A percentile compares a stretch with the other conserved stretches of the same genome.
These are phyloP conservation scores for Alternaria sp. DNA, from an alignment of 2,329 filamentous ascomycete genomes.

Conservation along the genomic window DNA sequence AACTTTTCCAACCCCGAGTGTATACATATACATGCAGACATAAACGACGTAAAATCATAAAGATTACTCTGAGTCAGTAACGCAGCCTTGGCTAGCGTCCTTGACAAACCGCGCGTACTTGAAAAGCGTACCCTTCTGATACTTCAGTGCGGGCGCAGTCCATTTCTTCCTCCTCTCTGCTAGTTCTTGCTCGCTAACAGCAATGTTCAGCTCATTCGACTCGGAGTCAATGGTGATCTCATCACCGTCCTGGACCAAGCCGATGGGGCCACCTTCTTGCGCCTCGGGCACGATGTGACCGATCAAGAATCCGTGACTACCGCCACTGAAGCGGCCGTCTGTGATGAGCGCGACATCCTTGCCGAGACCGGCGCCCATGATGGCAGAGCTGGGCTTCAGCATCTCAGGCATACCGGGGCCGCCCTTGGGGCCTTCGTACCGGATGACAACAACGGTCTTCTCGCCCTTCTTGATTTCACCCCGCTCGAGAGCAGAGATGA, in stretches of 20 bases:
- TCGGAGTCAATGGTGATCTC: slow-evolving; percentile 84
- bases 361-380: slow-evolving; percentile 77
- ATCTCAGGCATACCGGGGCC: slow-evolving; percentile 80
- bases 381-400: slow-evolving; percentile 75
- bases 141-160: slow-evolving; percentile 64
- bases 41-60: not conserved
- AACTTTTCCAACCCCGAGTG: slow-evolving; percentile 11
- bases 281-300: slow-evolving; percentile 90
- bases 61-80: slow-evolving; percentile 59
- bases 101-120: slow-evolving; percentile 67
- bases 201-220: slow-evolving; percentile 70
- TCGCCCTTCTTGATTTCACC: slow-evolving; percentile 78
- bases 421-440: slow-evolving; percentile 77
- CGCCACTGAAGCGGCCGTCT: slow-evolving; percentile 80
- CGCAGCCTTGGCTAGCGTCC: slow-evolving; percentile 67
- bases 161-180: slow-evolving; percentile 61
- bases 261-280: slow-evolving; percentile 85
- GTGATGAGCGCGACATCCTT: slow-evolving; percentile 79
- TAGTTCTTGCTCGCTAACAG: slow-evolving; percentile 71
- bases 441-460: slow-evolving; percentile 79
- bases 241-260: slow-evolving; percentile 82
- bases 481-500: slow-evolving; percentile 72
- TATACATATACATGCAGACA: slow-evolving; percentile 3
- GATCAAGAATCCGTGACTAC: slow-evolving; percentile 86
- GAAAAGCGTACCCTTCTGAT: slow-evolving; percentile 66